Evolutionary conservation across 106 monocot species (phyloP).

Genomic region (Phalaenopsis aphrodite): DNA sequence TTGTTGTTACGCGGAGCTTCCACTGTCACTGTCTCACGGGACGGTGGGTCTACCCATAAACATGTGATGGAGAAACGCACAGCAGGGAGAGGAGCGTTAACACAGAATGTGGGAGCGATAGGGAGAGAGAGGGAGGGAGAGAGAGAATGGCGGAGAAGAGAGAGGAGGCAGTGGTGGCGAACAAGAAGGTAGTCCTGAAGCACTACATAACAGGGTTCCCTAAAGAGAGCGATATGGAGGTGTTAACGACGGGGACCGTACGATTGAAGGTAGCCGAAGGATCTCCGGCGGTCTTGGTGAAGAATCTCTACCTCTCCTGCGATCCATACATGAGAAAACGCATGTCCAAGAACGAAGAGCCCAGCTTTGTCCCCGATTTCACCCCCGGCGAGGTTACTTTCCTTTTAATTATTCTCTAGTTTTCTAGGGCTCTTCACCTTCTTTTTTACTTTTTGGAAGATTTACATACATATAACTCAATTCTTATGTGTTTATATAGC

Average conservation of each 20-base stretch:
- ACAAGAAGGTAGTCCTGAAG: slow-evolving; percentile 38
- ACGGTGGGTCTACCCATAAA: too few species aligned
- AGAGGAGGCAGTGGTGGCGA: slow-evolving; percentile 7
- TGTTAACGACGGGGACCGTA: slow-evolving; percentile 11
- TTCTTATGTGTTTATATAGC: too few species aligned
- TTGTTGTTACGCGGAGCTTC: too few species aligned
- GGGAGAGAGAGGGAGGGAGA: slow-evolving; percentile 3
- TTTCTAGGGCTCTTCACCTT: not conserved
- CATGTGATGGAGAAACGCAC: too few species aligned
- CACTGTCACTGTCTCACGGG: too few species aligned
- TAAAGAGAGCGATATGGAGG: slow-evolving; percentile 36
- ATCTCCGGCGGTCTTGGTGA: slow-evolving; percentile 36
- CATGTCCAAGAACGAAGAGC: slow-evolving; percentile 45
- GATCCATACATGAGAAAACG: slow-evolving; percentile 68
- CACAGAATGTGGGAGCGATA: not conserved
- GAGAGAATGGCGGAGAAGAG: slow-evolving; percentile 2
- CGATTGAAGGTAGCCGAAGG: slow-evolving; percentile 20
- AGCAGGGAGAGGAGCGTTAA: not conserved
- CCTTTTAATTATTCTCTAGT: not conserved
- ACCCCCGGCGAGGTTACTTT: slow-evolving; percentile 44
- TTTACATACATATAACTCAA: too few species aligned
- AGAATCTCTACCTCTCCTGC: slow-evolving; percentile 73
- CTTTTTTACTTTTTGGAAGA: not conserved
- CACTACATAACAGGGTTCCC: slow-evolving; percentile 24
- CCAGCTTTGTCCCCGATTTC: slow-evolving; percentile 54